A percentile compares a stretch with the other conserved stretches of the same genome.
These are phyloP conservation scores for Pelagophyceae sp. DNA, from an alignment of 352 stramenopile genomes.

Conservation along the genomic window DNA sequence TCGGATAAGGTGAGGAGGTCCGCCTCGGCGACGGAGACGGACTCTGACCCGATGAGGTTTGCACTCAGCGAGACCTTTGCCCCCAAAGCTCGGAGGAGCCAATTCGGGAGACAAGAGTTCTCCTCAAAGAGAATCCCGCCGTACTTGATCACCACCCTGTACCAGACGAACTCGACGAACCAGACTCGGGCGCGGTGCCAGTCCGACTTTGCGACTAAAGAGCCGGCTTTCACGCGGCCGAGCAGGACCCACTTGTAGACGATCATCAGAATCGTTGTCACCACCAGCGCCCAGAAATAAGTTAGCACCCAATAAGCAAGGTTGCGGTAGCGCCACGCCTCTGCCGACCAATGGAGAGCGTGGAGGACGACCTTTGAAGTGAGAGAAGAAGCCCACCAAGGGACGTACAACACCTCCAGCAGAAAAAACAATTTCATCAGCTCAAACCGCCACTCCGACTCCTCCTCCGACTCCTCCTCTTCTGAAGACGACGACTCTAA, in stretches of 20 bases:
- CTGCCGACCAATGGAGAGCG: neutral
- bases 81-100: neutral
- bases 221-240: neutral
- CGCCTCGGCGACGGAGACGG: neutral
- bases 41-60: neutral
- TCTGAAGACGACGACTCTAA: too few species aligned
- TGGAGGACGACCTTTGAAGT: neutral
- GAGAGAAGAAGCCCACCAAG: too few species aligned
- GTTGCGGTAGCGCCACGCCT: neutral
- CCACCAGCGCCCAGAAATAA: neutral
- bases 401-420: too few species aligned
- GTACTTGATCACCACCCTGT: neutral
- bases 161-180: neutral
- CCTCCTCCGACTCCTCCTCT: too few species aligned
- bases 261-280: neutral
- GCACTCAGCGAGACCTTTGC: neutral
- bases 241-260: neutral
- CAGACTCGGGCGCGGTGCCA: neutral
- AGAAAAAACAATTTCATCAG: too few species aligned
- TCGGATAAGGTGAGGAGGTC: neutral
- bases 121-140: neutral
- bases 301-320: neutral
- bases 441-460: too few species aligned
- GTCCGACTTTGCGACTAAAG: neutral
- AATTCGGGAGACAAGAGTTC: neutral